phyloP scores from a whole-genome alignment of 1,139 yeast genomes.

The Hansenula lynferdii region DNA sequence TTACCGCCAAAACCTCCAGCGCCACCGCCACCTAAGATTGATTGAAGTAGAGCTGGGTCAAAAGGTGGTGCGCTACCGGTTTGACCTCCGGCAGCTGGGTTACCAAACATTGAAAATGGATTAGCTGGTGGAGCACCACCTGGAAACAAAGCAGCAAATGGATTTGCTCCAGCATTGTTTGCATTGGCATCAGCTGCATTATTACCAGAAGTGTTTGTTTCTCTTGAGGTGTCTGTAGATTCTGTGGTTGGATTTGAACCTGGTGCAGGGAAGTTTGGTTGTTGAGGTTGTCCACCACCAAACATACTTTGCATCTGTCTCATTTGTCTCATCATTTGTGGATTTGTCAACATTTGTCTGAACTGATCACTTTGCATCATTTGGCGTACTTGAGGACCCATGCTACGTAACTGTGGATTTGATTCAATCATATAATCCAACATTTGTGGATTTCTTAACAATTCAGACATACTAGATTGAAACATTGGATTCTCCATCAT shows the following conservation, averaged over 20 bases:
- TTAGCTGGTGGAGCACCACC: constrained; percentile 19
- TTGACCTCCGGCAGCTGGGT: constrained; percentile 9
- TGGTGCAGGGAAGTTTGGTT: constrained; percentile 30
- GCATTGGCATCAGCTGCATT: constrained; percentile 13
- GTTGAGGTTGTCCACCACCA: constrained; percentile 29
- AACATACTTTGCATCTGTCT: constrained; percentile 63
- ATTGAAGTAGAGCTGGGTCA: constrained; percentile 34
- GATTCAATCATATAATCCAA: constrained; percentile 78
- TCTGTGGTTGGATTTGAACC: constrained; percentile 26
- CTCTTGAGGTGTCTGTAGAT: constrained; percentile 12
- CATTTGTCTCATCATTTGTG: constrained; percentile 79
- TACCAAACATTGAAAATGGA: constrained; percentile 3
- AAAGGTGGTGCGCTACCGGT: constrained; percentile 22
- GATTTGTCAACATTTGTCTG: constrained; percentile 81
- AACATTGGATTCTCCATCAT: constrained; percentile 81
- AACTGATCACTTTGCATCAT: constrained; percentile 81
- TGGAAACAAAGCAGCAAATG: constrained; percentile 30
- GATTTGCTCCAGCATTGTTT: constrained; percentile 38
- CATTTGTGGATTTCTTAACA: constrained; percentile 78
- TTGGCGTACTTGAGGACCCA: constrained; percentile 89
- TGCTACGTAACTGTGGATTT: constrained; percentile 75
- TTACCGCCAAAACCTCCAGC: constrained; percentile 29
- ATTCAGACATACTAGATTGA: constrained; percentile 75
- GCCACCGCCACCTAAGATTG: constrained; percentile 36
- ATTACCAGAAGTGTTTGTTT: constrained; percentile 11